phyloP scores from a whole-genome alignment of 805 yeast genomes.

The Wickerhamiella lipophila region DNA sequence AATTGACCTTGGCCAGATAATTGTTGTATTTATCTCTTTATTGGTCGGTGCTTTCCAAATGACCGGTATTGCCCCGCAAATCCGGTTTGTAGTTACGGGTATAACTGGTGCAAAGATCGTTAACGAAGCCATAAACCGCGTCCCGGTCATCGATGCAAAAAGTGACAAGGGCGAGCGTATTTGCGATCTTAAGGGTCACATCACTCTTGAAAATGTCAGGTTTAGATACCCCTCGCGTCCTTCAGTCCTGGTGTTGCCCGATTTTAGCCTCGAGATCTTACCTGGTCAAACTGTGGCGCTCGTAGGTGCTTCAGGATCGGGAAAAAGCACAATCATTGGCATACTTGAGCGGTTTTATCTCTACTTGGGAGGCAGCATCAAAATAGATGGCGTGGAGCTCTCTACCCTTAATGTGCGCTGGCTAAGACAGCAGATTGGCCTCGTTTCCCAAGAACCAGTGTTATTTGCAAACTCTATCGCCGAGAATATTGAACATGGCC shows the following conservation, averaged over 20 bases:
- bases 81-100: constrained; percentile 30
- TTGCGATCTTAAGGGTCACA: constrained; percentile 42
- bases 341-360: constrained; percentile 83
- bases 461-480: constrained; percentile 75
- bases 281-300: constrained; percentile 87
- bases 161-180: constrained; percentile 22
- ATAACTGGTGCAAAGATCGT: constrained; percentile 32
- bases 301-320: constrained; percentile 94
- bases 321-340: constrained; percentile 81
- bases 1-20: constrained; percentile 27
- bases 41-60: constrained; percentile 34
- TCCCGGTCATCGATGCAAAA: constrained; percentile 30
- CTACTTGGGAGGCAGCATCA: constrained; percentile 55
- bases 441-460: constrained; percentile 95
- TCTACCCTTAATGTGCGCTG: constrained; percentile 59
- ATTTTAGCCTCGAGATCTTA: constrained; percentile 66
- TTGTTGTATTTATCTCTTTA: constrained; percentile 31
- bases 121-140: constrained; percentile 34
- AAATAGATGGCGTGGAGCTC: constrained; percentile 77
- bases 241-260: constrained; percentile 66
- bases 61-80: constrained; percentile 32
- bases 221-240: constrained; percentile 75
- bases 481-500: constrained; percentile 81
- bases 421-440: constrained; percentile 63
- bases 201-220: constrained; percentile 67